Base-by-base conservation (phyloP, 2,329 filamentous ascomycete species). In the Colletotrichum cordylinicola region DNA sequence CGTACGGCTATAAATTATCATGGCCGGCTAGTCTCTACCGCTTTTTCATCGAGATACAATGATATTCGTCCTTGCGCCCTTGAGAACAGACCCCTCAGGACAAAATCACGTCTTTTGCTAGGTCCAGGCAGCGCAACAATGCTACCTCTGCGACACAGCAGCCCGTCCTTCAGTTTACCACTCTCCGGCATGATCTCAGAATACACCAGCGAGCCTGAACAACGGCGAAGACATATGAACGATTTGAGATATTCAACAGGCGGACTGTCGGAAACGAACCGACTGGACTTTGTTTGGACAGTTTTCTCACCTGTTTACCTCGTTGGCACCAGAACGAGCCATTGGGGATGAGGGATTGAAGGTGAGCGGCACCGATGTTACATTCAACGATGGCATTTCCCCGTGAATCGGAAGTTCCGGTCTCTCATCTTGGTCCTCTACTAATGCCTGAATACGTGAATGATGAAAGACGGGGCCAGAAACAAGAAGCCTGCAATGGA, bases 361-460 rank as follows among this genome's bases (percentile, higher is more conserved):
- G n/a, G n/a, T 48, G 43, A 1, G 10, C n/a, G 43, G 43, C 43
- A 21, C n/a, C 10, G n/a, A 52, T 21, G 43, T 2, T 21, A 8
- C 2, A 21, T 12, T 13, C 10, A 21, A 52, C 0, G 3, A 21
- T 4, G n/a, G 6, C 18, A 12, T 43, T 13, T 48, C 43, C 43
- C 43, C 9, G 43, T 1, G 3, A 48, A 39, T 39, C 18, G 39
- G 6, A 48, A 6, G 7, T 4, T 2, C 13, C 6, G 0, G 0
- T 13, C 43, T 52, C 3, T 52, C n/a, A 4, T 21, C n/a, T 52
- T 52, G 3, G 13, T 3, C 6, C 6, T 52, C n/a, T 52, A 21
- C 0, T 7, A 21, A 52, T 21, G 2, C 2, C 2, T 21, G 43
- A 52, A 52, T 21, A 52, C n/a, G 1, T 52, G 10, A 13, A 52